These are phyloP conservation scores for Spathaspora passalidarum DNA, from an alignment of 805 yeast species.

Conservation along the genomic window DNA sequence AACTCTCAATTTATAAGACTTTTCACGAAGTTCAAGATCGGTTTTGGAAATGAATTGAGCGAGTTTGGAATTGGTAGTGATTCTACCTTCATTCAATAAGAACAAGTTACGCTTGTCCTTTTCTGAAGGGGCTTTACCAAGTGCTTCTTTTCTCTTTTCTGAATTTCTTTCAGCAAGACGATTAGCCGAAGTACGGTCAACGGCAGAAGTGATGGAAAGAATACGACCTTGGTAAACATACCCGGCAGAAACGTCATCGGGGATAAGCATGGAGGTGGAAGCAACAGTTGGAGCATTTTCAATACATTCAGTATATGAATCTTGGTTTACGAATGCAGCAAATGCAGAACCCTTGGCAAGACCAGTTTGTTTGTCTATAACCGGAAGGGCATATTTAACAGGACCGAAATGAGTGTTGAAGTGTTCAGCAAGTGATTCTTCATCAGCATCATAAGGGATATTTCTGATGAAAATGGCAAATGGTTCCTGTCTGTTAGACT, in stretches of 20 bases:
- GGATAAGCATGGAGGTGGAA: conserved; percentile 65
- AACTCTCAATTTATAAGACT: conserved; percentile 80
- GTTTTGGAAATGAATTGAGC: conserved; percentile 64
- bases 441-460: conserved; percentile 91
- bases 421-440: conserved; percentile 73
- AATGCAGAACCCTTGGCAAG: conserved; percentile 93
- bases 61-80: conserved; percentile 73
- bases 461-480: conserved; percentile 85
- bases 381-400: conserved; percentile 91
- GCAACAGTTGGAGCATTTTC: conserved; percentile 72
- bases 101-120: conserved; percentile 83
- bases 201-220: conserved; percentile 77
- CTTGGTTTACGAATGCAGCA: conserved; percentile 72
- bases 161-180: conserved; percentile 71
- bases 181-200: conserved; percentile 80
- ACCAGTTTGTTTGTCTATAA: conserved; percentile 79
- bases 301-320: conserved; percentile 65
- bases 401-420: conserved; percentile 74
- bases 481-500: conserved; percentile 61
- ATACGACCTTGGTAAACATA: conserved; percentile 94
- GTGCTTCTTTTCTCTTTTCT: conserved; percentile 63
- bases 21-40: conserved; percentile 84
- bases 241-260: conserved; percentile 87
- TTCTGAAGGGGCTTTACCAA: conserved; percentile 79
- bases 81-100: conserved; percentile 90